Percentiles rank a stretch among this genome's conserved stretches.
Conservation (phyloP, 1,284 basidiomycete species). For the Ceratobasidium sp. region DNA sequence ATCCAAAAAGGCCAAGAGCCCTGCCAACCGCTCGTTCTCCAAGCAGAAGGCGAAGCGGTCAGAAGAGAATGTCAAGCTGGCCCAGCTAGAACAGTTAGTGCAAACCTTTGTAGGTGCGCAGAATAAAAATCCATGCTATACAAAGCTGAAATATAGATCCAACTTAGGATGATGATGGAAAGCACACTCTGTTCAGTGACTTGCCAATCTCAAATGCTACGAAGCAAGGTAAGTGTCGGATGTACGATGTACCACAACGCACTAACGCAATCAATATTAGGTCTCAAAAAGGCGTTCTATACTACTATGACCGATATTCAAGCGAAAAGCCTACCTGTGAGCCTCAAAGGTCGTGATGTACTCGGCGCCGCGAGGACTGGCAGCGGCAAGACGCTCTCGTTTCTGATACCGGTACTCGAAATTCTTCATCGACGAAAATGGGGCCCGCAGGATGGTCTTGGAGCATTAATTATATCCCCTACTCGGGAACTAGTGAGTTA, state of each 20-base stretch:
- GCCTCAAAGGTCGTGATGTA: conserved; percentile 74
- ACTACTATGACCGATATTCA: conserved; percentile 89
- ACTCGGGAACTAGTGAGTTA: conserved; percentile 88
- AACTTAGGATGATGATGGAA: conserved; percentile 14
- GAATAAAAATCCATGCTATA: not conserved
- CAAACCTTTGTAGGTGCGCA: conserved; percentile 43
- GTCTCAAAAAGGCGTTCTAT: conserved; percentile 87
- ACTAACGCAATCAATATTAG: conserved; percentile 55
- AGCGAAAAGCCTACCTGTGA: conserved; percentile 68
- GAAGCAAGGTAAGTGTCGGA: conserved; percentile 66
- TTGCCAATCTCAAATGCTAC: conserved; percentile 76
- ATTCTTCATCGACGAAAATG: conserved; percentile 77
- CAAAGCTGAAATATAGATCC: not conserved
- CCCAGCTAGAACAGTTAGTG: conserved; percentile 34
- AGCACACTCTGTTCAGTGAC: conserved; percentile 61
- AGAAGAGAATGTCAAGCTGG: conserved; percentile 30
- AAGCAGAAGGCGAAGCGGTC: conserved; percentile 26
- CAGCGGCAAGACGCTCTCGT: conserved; percentile 86
- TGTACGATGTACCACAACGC: not conserved
- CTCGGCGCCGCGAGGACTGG: conserved; percentile 84
- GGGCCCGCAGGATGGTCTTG: conserved; percentile 86
- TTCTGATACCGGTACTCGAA: conserved; percentile 82
- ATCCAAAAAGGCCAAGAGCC: not conserved
- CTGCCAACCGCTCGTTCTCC: not conserved
- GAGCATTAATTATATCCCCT: conserved; percentile 93